Evolutionary conservation across 768 basidiomycete genomes (phyloP), one percentile per base, ranked within the genome.

Genomic region (Pisolithus microcarpus): DNA sequence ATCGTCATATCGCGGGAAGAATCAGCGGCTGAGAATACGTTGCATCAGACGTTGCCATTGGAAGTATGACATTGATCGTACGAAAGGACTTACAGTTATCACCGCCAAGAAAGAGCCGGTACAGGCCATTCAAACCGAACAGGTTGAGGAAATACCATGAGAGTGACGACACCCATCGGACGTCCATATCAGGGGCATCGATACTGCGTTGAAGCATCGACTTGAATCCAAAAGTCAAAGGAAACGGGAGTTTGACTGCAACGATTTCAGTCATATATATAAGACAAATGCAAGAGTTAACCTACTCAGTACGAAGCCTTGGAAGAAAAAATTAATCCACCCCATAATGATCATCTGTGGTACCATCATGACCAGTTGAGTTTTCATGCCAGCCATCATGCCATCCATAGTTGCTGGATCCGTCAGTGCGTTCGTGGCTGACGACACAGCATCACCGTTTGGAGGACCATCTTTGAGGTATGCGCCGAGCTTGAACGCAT

Each of bases 121-220:
- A 99, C 16, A 99, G 69, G 16, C 93, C 94, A 62, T 97, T 97
- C 55, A 99, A 71, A 49, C 95, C 95, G 68, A 99, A 98, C 71
- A 97, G 90, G 74, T 97, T 98, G 61, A 98, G 82, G 71, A 99
- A 98, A 71, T 98, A 99, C 96, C 96, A 98, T 16, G 91, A 94
- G 49, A 98, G 75, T 10, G 96, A 96, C 19, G 96, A 99, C 30
- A 98, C 96, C 94, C 96, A 99, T 70, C 91, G 81, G 10, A 97
- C 96, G 67, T 98, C 95, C 87, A 98, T 90, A 65, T 96, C 92
- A 10, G 84, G 84, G 0, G 94, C 94, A 64, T 92, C 87, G 44
- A 98, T 88, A 23, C 94, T 95, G 46, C 94, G 84, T 61, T 98
- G 94, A 10, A 99, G 80, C 87, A 99, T 95, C 13, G 90, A 87